Conservation (phyloP, 257 asterid species). For the Prunella vulgaris region DNA sequence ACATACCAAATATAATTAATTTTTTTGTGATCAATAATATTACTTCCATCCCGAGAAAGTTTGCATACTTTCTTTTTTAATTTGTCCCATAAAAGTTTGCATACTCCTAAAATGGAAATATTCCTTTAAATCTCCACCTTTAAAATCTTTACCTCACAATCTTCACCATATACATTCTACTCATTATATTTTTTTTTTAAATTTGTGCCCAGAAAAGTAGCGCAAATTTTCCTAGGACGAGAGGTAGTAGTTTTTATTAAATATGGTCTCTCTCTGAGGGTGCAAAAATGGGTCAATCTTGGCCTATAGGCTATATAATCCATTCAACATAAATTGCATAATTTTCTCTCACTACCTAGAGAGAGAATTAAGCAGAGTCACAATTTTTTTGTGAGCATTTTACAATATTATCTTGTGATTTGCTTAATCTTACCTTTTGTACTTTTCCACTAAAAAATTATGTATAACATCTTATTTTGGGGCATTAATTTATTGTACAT, state of each 20-base stretch:
- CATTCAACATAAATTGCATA: constrained; percentile 5
- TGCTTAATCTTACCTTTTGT: constrained; percentile 19
- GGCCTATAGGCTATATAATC: constrained; percentile 18
- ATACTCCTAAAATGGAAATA: too few relatives aligned
- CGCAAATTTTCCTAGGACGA: too few relatives aligned
- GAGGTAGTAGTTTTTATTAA: background rate
- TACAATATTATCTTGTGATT: constrained; percentile 6
- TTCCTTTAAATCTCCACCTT: too few relatives aligned
- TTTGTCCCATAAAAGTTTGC: too few relatives aligned
- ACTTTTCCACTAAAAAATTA: constrained; percentile 8
- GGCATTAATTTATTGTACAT: background rate
- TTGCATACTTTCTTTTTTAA: too few relatives aligned
- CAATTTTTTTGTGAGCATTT: background rate
- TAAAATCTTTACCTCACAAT: too few relatives aligned
- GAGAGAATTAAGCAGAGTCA: constrained; percentile 8
- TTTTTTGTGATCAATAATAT: background rate
- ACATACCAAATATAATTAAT: background rate
- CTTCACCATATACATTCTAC: too few relatives aligned
- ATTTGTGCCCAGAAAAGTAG: too few relatives aligned
- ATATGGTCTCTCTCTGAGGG: constrained; percentile 16
- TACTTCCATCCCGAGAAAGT: too few relatives aligned
- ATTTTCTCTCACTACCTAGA: constrained; percentile 13
- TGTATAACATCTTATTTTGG: background rate
- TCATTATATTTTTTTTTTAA: too few relatives aligned
- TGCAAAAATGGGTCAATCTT: constrained; percentile 23